phyloP scores from a whole-genome alignment of 106 monocot genomes.

The Dendrobium nobile region DNA sequence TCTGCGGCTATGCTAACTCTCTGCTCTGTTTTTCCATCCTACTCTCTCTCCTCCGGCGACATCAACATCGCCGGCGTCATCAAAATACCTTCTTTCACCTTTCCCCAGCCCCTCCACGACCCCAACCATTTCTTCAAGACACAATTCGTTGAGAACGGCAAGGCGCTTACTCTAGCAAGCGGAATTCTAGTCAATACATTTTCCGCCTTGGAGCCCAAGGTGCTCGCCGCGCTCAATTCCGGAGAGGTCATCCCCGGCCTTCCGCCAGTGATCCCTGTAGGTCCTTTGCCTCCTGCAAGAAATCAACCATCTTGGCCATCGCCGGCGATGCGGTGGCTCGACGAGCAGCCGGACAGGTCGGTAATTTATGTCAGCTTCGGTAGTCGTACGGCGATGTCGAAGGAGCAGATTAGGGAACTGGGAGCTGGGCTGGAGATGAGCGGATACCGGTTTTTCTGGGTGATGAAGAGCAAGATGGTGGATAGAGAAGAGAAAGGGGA shows the following conservation, averaged over 20 bases:
- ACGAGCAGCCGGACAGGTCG: constrained; percentile 40
- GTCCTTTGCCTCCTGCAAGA: constrained; percentile 19
- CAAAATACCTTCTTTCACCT: constrained; percentile 4
- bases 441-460: constrained; percentile 55
- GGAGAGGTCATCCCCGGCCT: constrained; percentile 14
- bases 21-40: constrained; percentile 22
- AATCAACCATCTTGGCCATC: neutral
- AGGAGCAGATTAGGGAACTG: constrained; percentile 33
- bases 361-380: constrained; percentile 71
- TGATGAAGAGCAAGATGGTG: constrained; percentile 39
- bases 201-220: constrained; percentile 24
- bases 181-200: constrained; percentile 59
- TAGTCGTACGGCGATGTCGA: constrained; percentile 39
- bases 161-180: neutral
- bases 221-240: constrained; percentile 30
- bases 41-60: neutral
- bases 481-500: constrained; percentile 40
- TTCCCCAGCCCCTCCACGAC: constrained; percentile 21
- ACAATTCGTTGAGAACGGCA: constrained; percentile 25
- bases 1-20: constrained; percentile 35
- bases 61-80: constrained; percentile 18
- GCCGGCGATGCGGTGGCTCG: constrained; percentile 30
- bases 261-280: constrained; percentile 37
- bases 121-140: constrained; percentile 19
- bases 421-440: constrained; percentile 50